Evolutionary conservation across 805 yeast species (phyloP).

Genomic region (Monosporozyma unispora): DNA sequence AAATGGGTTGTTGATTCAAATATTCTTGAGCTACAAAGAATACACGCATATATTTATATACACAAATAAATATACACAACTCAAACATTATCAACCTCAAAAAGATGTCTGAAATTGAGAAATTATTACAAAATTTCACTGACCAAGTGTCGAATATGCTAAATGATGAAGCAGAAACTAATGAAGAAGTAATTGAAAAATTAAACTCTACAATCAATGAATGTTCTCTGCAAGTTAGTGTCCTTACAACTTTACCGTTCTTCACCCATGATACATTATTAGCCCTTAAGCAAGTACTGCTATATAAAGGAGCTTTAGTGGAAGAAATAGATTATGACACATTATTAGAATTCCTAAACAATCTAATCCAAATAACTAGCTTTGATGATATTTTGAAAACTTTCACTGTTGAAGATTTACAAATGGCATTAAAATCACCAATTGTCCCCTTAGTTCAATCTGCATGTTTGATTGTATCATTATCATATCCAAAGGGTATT

Average conservation of each 20-base stretch:
- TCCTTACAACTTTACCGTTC: conserved; percentile 6
- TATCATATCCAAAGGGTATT: conserved; percentile 22
- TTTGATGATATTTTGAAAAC: conserved; percentile 20
- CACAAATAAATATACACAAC: neutral
- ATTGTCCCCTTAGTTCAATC: conserved; percentile 13
- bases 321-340: conserved; percentile 15
- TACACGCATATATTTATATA: neutral
- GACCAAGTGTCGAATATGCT: neutral
- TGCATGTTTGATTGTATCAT: conserved; percentile 22
- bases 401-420: conserved; percentile 18
- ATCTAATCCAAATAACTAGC: conserved; percentile 11
- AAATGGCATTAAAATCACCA: conserved; percentile 15
- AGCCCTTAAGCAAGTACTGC: conserved; percentile 13
- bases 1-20: neutral
- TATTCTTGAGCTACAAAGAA: neutral
- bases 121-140: neutral
- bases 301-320: neutral
- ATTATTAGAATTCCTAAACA: conserved; percentile 15
- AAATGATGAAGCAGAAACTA: neutral
- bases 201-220: neutral
- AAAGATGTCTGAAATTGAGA: neutral
- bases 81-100: neutral
- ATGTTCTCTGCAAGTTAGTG: conserved; percentile 15
- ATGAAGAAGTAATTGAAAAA: neutral
- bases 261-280: conserved; percentile 13